phyloP scores from a whole-genome alignment of 768 basidiomycete species.

The Leccinum fibrillosum region DNA sequence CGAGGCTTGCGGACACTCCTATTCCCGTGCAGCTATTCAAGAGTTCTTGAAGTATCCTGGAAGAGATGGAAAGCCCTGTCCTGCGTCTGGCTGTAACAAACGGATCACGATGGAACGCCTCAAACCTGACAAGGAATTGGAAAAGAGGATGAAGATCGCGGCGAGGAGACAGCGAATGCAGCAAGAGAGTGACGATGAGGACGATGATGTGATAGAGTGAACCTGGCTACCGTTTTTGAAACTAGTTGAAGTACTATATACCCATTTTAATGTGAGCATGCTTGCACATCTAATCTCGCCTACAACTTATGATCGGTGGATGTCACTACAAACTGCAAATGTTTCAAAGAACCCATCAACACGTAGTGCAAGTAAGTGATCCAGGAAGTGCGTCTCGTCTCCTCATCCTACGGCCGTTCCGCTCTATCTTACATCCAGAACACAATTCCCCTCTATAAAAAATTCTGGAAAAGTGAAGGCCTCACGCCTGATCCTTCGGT shows the following conservation, averaged over 20 bases:
- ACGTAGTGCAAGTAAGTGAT: background rate
- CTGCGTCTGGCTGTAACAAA: constrained; percentile 70
- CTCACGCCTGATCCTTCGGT: background rate
- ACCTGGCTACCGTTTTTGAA: background rate
- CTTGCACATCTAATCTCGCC: background rate
- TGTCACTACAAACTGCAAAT: background rate
- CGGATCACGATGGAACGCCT: constrained; percentile 50
- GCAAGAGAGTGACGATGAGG: constrained; percentile 35
- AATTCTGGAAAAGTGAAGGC: too few species aligned
- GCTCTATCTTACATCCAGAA: background rate
- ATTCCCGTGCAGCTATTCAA: constrained; percentile 66
- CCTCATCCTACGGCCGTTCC: background rate
- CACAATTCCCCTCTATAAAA: background rate
- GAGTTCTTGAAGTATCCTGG: constrained; percentile 50
- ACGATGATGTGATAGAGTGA: constrained; percentile 58
- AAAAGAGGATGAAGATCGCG: constrained; percentile 57
- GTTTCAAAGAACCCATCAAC: background rate
- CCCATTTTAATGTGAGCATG: constrained; percentile 10
- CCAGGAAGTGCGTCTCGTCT: background rate
- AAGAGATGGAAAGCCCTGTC: constrained; percentile 48
- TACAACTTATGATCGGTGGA: background rate
- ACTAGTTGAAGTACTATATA: constrained; percentile 3
- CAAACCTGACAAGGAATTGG: constrained; percentile 53
- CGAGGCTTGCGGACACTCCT: constrained; percentile 74
- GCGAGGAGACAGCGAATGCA: constrained; percentile 49